Evolutionary conservation across 331 rosid species (phyloP).

Genomic region (Phaseolus coccineus): DNA sequence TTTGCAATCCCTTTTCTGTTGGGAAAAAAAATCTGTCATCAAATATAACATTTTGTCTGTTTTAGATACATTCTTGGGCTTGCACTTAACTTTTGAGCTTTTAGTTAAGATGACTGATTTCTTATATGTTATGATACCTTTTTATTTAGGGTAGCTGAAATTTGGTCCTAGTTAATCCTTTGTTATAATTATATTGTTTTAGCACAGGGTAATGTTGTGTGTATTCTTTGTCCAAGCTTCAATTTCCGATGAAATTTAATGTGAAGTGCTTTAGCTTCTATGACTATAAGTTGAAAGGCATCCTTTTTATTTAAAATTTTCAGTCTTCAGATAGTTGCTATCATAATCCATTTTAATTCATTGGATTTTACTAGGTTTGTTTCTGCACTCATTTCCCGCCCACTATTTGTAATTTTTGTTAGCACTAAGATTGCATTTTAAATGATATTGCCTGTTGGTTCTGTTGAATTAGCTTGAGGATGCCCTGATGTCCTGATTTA

Average conservation of each 20-base stretch:
- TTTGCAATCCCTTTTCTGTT: slow-evolving; percentile 17
- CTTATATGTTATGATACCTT: slow-evolving; percentile 19
- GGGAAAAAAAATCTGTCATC: neutral
- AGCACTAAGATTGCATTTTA: slow-evolving; percentile 32
- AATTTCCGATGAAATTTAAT: slow-evolving; percentile 6
- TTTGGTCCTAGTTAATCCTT: slow-evolving; percentile 25
- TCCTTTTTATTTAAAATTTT: neutral
- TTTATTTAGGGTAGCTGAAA: slow-evolving; percentile 21
- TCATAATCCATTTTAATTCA: slow-evolving; percentile 25
- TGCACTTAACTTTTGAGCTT: slow-evolving; percentile 21
- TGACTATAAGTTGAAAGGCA: neutral
- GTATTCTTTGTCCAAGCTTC: slow-evolving; percentile 12
- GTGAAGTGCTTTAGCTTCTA: slow-evolving; percentile 2
- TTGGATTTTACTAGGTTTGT: slow-evolving; percentile 24
- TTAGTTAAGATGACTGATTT: slow-evolving; percentile 34
- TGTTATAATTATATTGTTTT: slow-evolving; percentile 2
- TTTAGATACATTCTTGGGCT: slow-evolving; percentile 23
- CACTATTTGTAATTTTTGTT: slow-evolving; percentile 27
- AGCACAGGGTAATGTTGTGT: slow-evolving; percentile 8
- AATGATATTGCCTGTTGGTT: slow-evolving; percentile 24
- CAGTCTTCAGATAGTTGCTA: slow-evolving; percentile 18
- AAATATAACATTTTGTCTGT: slow-evolving; percentile 6
- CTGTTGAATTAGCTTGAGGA: slow-evolving; percentile 33
- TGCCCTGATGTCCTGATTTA: neutral
- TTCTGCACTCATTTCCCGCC: slow-evolving; percentile 26